Base-by-base conservation (phyloP, 163 green algal species). In the Scenedesmus sp. region DNA sequence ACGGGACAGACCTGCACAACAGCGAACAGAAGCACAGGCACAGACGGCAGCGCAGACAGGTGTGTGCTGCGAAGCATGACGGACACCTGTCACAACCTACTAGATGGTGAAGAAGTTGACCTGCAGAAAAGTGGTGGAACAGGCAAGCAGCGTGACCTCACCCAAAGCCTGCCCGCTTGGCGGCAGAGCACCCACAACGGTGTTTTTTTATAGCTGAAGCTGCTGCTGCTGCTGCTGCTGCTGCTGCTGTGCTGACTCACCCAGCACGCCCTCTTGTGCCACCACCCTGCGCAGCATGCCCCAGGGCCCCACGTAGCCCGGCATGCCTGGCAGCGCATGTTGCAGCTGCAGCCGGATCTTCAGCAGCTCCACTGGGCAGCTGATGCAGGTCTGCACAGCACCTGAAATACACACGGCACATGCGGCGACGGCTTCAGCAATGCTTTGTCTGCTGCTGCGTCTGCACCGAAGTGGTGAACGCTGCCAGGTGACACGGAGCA, bases 321-420 rank as follows among this genome's bases (percentile, higher is more conserved):
- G 68, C 4, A 49, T 42, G 16, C 94, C 95, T 1, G 81, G 92
- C 42, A 90, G n/a, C 6, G 91, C 90, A 0, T 90, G 93, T 91
- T 98, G 95, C 83, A 98, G 94, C 95, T 98, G 96, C 88, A 96
- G 73, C 43, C 95, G 78, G 70, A 98, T 95, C 91, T 98, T 98
- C 20, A 98, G 90, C 89, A 98, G 92, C 89, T 98, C 96, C 5
- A 97, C 93, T 0, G 96, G 95, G 22, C 83, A 92, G 83, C 91
- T 94, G 86, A 94, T 88, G 46, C 87, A 92, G 15, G 92, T 92
- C 92, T 94, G 91, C 49, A 92, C 83, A 46, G 83, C 89, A 59
- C 89, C 89, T 92, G 61, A 10, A 78, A 35, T 9, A 87, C 4
- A n/a, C 2, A 35, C 33, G n/a, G 51, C 26, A 53, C 24, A 18